These are phyloP conservation scores for Botryotinia globosa DNA, from an alignment of 2,329 filamentous ascomycete species.

Conservation along the genomic window DNA sequence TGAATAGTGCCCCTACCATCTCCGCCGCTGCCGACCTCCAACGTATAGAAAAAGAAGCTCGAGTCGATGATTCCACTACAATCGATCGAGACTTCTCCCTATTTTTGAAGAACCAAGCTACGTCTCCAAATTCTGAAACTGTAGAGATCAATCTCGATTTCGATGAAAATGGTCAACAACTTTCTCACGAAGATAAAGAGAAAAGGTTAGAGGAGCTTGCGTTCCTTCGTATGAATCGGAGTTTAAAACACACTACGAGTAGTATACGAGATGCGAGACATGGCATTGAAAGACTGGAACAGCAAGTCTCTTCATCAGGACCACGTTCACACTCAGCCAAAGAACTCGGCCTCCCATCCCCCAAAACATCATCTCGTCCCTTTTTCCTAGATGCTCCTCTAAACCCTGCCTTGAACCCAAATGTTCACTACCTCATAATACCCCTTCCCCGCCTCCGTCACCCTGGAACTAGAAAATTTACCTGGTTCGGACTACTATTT, in stretches of 20 bases:
- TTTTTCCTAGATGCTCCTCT: slow-evolving; percentile 1
- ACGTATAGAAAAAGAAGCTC: slow-evolving; percentile 32
- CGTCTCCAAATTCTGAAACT: neutral
- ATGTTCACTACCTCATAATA: slow-evolving; percentile 27
- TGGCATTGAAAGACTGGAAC: slow-evolving; percentile 57
- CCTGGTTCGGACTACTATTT: slow-evolving; percentile 34
- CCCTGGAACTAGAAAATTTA: slow-evolving; percentile 30
- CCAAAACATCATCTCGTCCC: slow-evolving; percentile 8
- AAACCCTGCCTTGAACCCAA: slow-evolving; percentile 1
- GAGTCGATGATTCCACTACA: slow-evolving; percentile 36
- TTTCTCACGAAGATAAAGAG: slow-evolving; percentile 36
- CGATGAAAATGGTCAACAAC: slow-evolving; percentile 27
- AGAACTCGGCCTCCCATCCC: neutral
- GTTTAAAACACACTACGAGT: slow-evolving; percentile 50
- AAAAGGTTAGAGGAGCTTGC: slow-evolving; percentile 42
- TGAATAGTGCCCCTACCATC: slow-evolving; percentile 30
- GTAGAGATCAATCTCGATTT: slow-evolving; percentile 25
- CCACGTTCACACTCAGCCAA: slow-evolving; percentile 31
- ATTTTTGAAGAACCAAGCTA: neutral
- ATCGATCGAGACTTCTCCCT: slow-evolving; percentile 24
- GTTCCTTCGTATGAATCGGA: slow-evolving; percentile 51
- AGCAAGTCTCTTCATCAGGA: slow-evolving; percentile 43
- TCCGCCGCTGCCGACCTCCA: slow-evolving; percentile 34
- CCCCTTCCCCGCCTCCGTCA: slow-evolving; percentile 28
- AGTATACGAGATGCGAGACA: slow-evolving; percentile 55